Evolutionary conservation across 768 basidiomycete genomes (phyloP).

Genomic region (Dentipellis sp.): DNA sequence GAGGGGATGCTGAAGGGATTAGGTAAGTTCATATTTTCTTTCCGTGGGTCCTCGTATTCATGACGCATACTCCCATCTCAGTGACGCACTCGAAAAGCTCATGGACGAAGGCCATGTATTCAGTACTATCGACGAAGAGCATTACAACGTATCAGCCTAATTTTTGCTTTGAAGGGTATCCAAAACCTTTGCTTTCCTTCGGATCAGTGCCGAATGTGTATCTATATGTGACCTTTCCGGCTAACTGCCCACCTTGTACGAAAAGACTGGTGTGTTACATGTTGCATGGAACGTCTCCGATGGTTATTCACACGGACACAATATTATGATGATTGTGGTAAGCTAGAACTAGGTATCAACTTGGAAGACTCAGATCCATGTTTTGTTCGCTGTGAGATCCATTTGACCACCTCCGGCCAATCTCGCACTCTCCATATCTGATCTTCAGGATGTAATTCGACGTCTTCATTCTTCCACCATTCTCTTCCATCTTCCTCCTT

Average conservation of each 20-base stretch:
- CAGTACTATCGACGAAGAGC: slow-evolving; percentile 76
- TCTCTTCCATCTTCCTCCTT: slow-evolving; percentile 7
- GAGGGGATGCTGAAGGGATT: slow-evolving; percentile 48
- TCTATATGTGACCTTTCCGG: neutral
- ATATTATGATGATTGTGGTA: too few relatives aligned
- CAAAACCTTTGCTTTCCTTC: neutral
- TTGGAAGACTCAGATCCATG: too few relatives aligned
- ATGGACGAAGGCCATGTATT: slow-evolving; percentile 77
- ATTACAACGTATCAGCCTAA: slow-evolving; percentile 45
- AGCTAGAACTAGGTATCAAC: too few relatives aligned
- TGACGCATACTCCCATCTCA: slow-evolving; percentile 18
- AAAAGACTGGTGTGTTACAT: too few relatives aligned
- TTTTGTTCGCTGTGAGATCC: neutral
- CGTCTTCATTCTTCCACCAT: slow-evolving; percentile 11
- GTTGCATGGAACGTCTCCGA: too few relatives aligned
- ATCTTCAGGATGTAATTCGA: slow-evolving; percentile 5
- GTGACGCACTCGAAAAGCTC: slow-evolving; percentile 65
- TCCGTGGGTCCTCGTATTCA: neutral
- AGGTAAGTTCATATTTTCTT: slow-evolving; percentile 23
- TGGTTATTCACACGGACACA: too few relatives aligned
- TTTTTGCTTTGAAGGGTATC: neutral
- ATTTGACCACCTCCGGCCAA: slow-evolving; percentile 5
- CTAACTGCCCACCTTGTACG: too few relatives aligned
- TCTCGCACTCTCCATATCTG: slow-evolving; percentile 5
- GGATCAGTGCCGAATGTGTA: neutral